A percentile compares a stretch with the other conserved stretches of the same genome.
These are phyloP conservation scores for Hylodesmum podocarpum DNA, from an alignment of 306 rosid species.

Conservation along the genomic window DNA sequence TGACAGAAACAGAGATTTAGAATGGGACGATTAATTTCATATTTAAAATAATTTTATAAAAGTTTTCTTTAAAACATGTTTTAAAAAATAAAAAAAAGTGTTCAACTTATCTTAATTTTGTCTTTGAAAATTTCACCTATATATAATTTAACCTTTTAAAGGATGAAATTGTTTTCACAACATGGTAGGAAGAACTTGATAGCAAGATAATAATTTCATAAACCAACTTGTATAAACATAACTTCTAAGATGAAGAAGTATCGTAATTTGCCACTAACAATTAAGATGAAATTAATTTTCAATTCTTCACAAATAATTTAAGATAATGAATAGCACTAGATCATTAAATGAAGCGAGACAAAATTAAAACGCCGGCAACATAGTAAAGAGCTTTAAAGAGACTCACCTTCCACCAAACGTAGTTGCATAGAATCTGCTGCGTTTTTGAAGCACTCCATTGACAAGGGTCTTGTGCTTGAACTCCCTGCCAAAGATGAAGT, in stretches of 20 bases:
- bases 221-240: not conserved
- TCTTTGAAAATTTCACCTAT: too few species aligned
- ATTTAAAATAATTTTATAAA: too few species aligned
- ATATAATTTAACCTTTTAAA: not conserved
- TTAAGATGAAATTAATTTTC: not conserved
- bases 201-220: not conserved
- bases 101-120: too few species aligned
- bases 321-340: not conserved
- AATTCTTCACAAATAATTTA: not conserved
- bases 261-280: too few species aligned
- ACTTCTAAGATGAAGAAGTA: not conserved
- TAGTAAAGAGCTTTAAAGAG: constrained; percentile 31
- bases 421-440: constrained; percentile 41
- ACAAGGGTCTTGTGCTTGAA: constrained; percentile 35
- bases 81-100: too few species aligned
- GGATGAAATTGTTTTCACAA: not conserved
- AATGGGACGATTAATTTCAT: too few species aligned
- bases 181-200: not conserved
- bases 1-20: not conserved
- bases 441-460: constrained; percentile 36
- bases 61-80: too few species aligned
- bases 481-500: constrained; percentile 33
- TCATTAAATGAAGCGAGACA: not conserved
- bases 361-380: not conserved
- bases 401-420: constrained; percentile 52